Conservation (phyloP, 2,329 filamentous ascomycete genomes). For the Ciborinia camelliae region DNA sequence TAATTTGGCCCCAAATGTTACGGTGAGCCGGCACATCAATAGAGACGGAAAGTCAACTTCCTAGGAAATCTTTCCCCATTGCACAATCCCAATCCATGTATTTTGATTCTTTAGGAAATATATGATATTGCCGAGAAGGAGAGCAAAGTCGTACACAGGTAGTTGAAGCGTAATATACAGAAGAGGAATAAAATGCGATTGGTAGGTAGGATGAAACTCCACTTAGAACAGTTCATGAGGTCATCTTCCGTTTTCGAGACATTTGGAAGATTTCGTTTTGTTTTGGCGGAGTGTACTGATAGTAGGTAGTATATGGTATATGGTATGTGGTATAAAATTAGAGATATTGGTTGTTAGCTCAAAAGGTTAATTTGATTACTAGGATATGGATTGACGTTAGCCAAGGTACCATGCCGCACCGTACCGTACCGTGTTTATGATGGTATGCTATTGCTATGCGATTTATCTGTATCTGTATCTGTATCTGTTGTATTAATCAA, state of each 20-base stretch:
- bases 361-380: too few relatives aligned
- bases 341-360: too few relatives aligned
- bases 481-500: too few relatives aligned
- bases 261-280: not conserved
- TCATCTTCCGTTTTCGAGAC: not conserved
- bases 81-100: not conserved
- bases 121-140: not conserved
- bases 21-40: not conserved
- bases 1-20: not conserved
- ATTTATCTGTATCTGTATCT: too few relatives aligned
- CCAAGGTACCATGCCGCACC: too few relatives aligned
- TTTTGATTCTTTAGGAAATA: too few relatives aligned
- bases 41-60: not conserved
- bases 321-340: too few relatives aligned
- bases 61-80: not conserved
- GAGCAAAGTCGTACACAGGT: not conserved
- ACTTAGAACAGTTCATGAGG: not conserved
- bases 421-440: too few relatives aligned
- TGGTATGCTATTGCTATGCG: too few relatives aligned
- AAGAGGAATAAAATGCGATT: not conserved
- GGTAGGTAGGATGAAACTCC: not conserved
- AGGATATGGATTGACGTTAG: too few relatives aligned
- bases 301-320: too few relatives aligned
- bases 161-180: not conserved
- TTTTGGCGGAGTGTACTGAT: not conserved